Percentiles rank a stretch among this genome's conserved stretches.
Evolutionary conservation across 2,329 filamentous ascomycete genomes (phyloP).

Genomic region (Cladophialophora bantiana): DNA sequence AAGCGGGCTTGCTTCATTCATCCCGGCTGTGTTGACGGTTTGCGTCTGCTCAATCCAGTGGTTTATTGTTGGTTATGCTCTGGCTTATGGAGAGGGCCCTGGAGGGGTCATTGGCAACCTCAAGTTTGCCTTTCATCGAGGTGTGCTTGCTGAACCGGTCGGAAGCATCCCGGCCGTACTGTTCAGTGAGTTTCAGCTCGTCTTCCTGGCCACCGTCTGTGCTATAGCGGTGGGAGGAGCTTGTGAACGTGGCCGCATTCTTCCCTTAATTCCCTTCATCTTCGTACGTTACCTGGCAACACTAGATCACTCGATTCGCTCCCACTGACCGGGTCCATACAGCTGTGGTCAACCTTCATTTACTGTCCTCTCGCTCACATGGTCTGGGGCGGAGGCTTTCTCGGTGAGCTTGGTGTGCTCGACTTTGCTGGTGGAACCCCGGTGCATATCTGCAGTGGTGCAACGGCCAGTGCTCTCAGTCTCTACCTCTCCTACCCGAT

Average conservation of each 20-base stretch:
- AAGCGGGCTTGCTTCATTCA: slow-evolving; percentile 57
- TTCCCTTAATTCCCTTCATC: slow-evolving; percentile 58
- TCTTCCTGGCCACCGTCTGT: slow-evolving; percentile 56
- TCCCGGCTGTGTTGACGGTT: slow-evolving; percentile 57
- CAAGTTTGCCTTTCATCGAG: slow-evolving; percentile 54
- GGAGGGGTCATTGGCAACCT: slow-evolving; percentile 54
- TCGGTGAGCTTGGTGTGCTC: slow-evolving; percentile 70
- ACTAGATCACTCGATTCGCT: neutral
- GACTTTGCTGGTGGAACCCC: slow-evolving; percentile 79
- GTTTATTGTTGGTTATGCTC: slow-evolving; percentile 58
- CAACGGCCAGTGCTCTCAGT: slow-evolving; percentile 52
- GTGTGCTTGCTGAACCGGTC: slow-evolving; percentile 57
- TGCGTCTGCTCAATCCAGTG: slow-evolving; percentile 60
- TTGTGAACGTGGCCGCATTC: slow-evolving; percentile 56
- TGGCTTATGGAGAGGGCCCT: slow-evolving; percentile 58
- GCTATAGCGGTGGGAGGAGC: slow-evolving; percentile 59
- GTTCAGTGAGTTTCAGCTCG: slow-evolving; percentile 61
- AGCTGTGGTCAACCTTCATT: slow-evolving; percentile 71
- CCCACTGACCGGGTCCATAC: slow-evolving; percentile 18
- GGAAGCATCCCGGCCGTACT: slow-evolving; percentile 59
- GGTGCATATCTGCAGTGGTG: slow-evolving; percentile 75
- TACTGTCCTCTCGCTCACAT: slow-evolving; percentile 75
- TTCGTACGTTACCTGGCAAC: slow-evolving; percentile 41
- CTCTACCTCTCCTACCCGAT: slow-evolving; percentile 60
- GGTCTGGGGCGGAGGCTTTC: slow-evolving; percentile 81